phyloP scores from a whole-genome alignment of 805 yeast genomes.

The Saccharomycopsis vini region DNA sequence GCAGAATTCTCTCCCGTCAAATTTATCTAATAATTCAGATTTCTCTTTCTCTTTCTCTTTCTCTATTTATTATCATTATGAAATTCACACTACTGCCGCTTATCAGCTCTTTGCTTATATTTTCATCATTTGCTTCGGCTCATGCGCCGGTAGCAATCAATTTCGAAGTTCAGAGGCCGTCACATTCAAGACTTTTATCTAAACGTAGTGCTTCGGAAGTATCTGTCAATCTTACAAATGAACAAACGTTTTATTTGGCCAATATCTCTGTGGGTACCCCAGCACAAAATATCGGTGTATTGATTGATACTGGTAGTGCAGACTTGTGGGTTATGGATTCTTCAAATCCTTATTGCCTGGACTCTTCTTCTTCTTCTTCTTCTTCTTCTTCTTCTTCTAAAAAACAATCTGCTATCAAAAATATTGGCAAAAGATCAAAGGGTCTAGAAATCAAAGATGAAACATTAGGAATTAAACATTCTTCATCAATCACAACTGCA shows the following conservation, averaged over 20 bases:
- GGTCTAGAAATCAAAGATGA: no score
- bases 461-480: no score
- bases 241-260: constrained; percentile 37
- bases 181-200: constrained; percentile 6
- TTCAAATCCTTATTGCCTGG: constrained; percentile 38
- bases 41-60: no score
- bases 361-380: constrained; percentile 13
- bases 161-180: constrained; percentile 18
- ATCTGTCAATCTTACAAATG: constrained; percentile 29
- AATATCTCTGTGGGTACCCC: constrained; percentile 48
- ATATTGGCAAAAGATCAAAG: no score
- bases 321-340: constrained; percentile 58
- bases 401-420: no score
- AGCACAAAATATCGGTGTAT: constrained; percentile 42
- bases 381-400: neutral
- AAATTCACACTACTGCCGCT: no score
- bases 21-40: no score
- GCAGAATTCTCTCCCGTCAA: no score
- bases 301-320: constrained; percentile 71
- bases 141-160: constrained; percentile 11
- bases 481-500: no score
- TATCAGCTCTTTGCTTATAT: no score
- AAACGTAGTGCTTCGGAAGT: constrained; percentile 25
- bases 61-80: no score
- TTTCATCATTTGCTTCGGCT: constrained; percentile 3